Percentiles rank a stretch among this genome's conserved stretches.
Evolutionary conservation across 2,329 filamentous ascomycete species (phyloP).

Genomic region (Fusarium sublunatum): DNA sequence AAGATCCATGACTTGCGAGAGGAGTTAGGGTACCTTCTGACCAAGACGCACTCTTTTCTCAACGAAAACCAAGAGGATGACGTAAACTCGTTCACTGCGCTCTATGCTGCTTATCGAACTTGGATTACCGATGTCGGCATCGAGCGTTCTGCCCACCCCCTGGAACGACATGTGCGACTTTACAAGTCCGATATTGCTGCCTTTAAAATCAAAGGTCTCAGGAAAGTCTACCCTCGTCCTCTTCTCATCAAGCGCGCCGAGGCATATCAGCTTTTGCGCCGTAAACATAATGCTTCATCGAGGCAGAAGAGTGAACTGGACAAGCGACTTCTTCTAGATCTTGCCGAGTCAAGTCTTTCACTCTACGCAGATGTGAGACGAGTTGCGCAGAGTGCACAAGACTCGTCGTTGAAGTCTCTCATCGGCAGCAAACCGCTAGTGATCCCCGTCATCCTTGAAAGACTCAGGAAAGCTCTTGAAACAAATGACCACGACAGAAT

Average conservation of each 20-base stretch:
- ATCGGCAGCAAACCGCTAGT: conserved; percentile 89
- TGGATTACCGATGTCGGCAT: conserved; percentile 99
- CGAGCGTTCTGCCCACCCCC: conserved; percentile 90
- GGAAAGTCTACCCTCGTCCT: conserved; percentile 92
- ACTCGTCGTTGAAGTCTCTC: conserved; percentile 91
- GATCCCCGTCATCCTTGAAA: conserved; percentile 85
- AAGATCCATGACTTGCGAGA: conserved; percentile 85
- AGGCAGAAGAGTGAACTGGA: conserved; percentile 91
- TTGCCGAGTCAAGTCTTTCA: conserved; percentile 90
- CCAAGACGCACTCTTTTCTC: conserved; percentile 86
- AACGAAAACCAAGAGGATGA: conserved; percentile 90
- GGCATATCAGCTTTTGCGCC: conserved; percentile 92
- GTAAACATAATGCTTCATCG: conserved; percentile 91
- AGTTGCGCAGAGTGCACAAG: conserved; percentile 89
- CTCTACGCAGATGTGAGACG: conserved; percentile 95
- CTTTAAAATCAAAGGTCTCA: conserved; percentile 92
- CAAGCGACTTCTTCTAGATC: conserved; percentile 82
- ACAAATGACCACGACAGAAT: conserved; percentile 88
- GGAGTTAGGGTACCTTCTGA: conserved; percentile 81
- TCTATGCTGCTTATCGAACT: conserved; percentile 91
- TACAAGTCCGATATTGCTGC: conserved; percentile 88
- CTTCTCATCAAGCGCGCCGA: conserved; percentile 93
- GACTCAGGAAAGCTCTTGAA: conserved; percentile 81
- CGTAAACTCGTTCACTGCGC: conserved; percentile 90
- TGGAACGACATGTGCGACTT: conserved; percentile 86